Percentiles rank a stretch among this genome's conserved stretches.
Evolutionary conservation across 257 asterid species (phyloP).

Genomic region (Nicotiana obtusifolia): DNA sequence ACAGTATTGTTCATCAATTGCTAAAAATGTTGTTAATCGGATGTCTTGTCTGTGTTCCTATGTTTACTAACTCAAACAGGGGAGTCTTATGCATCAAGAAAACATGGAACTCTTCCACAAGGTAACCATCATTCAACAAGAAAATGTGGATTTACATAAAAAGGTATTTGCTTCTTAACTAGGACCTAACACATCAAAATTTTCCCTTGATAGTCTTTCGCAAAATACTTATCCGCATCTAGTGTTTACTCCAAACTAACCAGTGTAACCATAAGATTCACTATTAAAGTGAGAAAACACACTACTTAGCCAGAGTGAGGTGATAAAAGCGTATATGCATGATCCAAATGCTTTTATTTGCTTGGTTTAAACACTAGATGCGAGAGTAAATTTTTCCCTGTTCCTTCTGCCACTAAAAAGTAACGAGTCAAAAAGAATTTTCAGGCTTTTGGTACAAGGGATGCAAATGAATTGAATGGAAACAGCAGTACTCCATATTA

Average conservation of each 20-base stretch:
- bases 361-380: background rate
- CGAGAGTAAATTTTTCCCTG: background rate
- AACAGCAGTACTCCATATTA: background rate
- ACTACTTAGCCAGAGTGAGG: background rate
- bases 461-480: background rate
- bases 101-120: slow-evolving; percentile 6
- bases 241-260: background rate
- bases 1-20: background rate
- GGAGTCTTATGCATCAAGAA: slow-evolving; percentile 3
- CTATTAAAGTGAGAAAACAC: background rate
- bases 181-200: background rate
- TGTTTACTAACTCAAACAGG: slow-evolving; percentile 8
- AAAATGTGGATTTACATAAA: background rate
- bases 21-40: background rate
- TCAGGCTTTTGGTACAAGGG: slow-evolving; percentile 5
- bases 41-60: background rate
- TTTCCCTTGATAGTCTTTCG: background rate
- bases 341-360: background rate
- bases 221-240: background rate
- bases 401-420: background rate
- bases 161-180: background rate
- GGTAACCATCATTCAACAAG: slow-evolving; percentile 1
- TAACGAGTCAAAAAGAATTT: background rate
- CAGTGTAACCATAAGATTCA: background rate
- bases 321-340: background rate